These are phyloP conservation scores for Fusarium nelsonii DNA, from an alignment of 2,329 filamentous ascomycete genomes.

Conservation along the genomic window DNA sequence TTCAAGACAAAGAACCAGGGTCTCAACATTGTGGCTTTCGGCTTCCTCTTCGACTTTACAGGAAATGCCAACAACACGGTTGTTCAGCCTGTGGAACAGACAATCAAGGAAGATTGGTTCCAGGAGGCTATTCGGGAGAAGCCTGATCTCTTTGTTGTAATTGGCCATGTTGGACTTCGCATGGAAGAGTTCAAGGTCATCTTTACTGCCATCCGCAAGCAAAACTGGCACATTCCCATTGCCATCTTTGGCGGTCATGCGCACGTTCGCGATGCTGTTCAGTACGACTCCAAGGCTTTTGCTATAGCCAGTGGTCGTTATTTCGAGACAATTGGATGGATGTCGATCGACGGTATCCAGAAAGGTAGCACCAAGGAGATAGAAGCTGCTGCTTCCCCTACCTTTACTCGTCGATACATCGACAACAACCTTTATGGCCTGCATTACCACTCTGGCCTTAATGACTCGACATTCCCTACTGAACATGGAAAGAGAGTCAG, in stretches of 20 bases:
- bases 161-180: conserved; percentile 85
- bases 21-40: conserved; percentile 86
- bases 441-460: conserved; percentile 81
- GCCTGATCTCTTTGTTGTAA: conserved; percentile 87
- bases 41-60: conserved; percentile 94
- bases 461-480: conserved; percentile 80
- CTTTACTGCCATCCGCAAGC: conserved; percentile 80
- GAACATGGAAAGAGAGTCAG: conserved; percentile 79
- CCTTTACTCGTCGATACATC: conserved; percentile 85
- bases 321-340: conserved; percentile 94
- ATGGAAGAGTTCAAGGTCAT: conserved; percentile 84
- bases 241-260: conserved; percentile 92
- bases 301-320: conserved; percentile 91
- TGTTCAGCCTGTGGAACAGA: conserved; percentile 82
- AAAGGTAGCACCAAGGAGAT: conserved; percentile 43
- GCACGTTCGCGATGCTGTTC: conserved; percentile 86
- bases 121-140: conserved; percentile 85
- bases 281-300: conserved; percentile 81
- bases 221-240: conserved; percentile 85
- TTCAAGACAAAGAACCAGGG: conserved; percentile 93
- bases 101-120: conserved; percentile 90
- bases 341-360: conserved; percentile 80
- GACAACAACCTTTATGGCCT: conserved; percentile 93
- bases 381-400: conserved; percentile 56
- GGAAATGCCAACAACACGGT: conserved; percentile 91